Percentiles rank a stretch among this genome's conserved stretches.
Evolutionary conservation across 305 asterid genomes (phyloP).

Genomic region (Stenogyne calaminthoides): DNA sequence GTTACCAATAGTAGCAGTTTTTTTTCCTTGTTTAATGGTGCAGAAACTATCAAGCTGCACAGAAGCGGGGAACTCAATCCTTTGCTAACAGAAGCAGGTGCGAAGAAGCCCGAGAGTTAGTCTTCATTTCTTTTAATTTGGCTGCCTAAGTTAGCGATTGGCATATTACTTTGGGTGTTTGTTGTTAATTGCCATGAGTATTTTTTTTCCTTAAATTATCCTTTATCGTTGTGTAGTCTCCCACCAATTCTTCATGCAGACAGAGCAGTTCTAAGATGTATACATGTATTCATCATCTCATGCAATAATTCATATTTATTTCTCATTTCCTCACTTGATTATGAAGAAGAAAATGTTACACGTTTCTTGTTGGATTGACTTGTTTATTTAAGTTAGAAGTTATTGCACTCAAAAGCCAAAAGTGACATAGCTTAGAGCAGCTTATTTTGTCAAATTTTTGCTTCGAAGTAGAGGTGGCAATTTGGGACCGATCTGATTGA

Average conservation of each 20-base stretch:
- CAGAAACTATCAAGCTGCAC: constrained; percentile 73
- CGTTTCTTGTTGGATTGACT: background rate
- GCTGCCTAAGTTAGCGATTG: background rate
- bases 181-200: background rate
- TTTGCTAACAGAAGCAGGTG: constrained; percentile 66
- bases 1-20: background rate
- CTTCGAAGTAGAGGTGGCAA: too few relatives aligned
- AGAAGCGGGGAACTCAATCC: constrained; percentile 68
- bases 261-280: background rate
- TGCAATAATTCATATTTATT: background rate
- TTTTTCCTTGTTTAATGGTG: constrained; percentile 18
- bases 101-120: constrained; percentile 47
- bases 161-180: background rate
- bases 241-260: background rate
- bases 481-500: too few relatives aligned
- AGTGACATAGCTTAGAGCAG: background rate
- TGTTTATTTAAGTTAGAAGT: background rate
- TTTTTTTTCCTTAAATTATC: background rate
- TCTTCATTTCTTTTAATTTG: background rate
- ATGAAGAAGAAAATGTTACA: background rate
- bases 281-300: background rate
- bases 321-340: background rate
- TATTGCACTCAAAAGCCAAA: background rate
- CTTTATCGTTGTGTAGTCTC: background rate
- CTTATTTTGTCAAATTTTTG: background rate